Conservation (phyloP, 2,329 filamentous ascomycete species). For the Fusarium sp. region DNA sequence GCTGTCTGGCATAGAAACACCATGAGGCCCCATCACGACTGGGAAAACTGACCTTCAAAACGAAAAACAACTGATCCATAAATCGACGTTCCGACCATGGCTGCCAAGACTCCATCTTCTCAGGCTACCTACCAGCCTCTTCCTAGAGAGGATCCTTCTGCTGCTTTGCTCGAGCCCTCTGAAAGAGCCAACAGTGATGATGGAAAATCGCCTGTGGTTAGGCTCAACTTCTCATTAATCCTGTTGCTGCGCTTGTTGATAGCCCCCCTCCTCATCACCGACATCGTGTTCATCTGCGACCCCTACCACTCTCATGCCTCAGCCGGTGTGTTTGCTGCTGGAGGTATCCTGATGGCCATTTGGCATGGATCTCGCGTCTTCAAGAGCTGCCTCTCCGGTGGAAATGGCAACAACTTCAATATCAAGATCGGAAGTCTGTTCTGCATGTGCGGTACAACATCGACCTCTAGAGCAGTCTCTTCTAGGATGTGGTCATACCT, state of each 20-base stretch:
- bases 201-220: slow-evolving; percentile 20
- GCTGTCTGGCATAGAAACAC: neutral
- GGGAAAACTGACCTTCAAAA: neutral
- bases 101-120: slow-evolving; percentile 27
- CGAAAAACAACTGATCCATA: neutral
- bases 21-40: neutral
- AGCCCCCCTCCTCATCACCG: slow-evolving; percentile 32
- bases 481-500: slow-evolving; percentile 18
- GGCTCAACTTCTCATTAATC: slow-evolving; percentile 34
- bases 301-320: neutral
- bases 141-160: slow-evolving; percentile 32
- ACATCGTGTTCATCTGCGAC: slow-evolving; percentile 25
- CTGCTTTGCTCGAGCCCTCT: slow-evolving; percentile 31
- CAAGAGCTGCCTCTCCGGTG: slow-evolving; percentile 16
- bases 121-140: slow-evolving; percentile 29
- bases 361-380: slow-evolving; percentile 28
- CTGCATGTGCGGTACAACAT: slow-evolving; percentile 32
- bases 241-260: slow-evolving; percentile 27
- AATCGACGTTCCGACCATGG: slow-evolving; percentile 17
- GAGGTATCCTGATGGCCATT: slow-evolving; percentile 19
- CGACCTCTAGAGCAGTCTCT: neutral
- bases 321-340: slow-evolving; percentile 25
- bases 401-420: slow-evolving; percentile 36
- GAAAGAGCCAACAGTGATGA: slow-evolving; percentile 16
- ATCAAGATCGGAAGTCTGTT: slow-evolving; percentile 41